Conservation (phyloP, 163 green algal genomes). For the Trebouxia gelatinosa region DNA sequence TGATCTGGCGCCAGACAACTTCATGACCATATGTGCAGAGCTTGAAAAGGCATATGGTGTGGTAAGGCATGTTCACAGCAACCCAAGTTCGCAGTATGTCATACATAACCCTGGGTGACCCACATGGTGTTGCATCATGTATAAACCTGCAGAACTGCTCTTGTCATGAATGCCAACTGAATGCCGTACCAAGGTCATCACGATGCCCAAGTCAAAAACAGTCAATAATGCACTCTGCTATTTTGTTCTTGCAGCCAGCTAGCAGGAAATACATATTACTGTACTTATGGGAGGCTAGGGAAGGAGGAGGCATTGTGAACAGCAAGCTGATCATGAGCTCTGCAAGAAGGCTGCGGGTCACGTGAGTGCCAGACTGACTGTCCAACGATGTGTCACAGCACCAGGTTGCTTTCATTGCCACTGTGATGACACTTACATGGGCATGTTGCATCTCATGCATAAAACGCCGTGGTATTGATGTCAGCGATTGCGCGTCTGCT, state of each 20-base stretch:
- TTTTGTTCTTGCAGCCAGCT: constrained; percentile 36
- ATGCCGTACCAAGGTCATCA: too few relatives aligned
- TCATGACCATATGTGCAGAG: constrained; percentile 31
- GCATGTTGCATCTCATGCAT: too few relatives aligned
- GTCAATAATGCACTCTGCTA: too few relatives aligned
- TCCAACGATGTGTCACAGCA: too few relatives aligned
- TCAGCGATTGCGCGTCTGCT: too few relatives aligned
- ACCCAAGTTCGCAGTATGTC: not conserved
- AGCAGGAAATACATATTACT: constrained; percentile 63
- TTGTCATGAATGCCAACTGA: constrained; percentile 2
- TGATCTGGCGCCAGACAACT: constrained; percentile 47
- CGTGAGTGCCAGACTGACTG: too few relatives aligned
- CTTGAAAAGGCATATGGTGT: constrained; percentile 6
- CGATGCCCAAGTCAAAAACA: too few relatives aligned
- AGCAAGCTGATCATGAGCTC: constrained; percentile 63
- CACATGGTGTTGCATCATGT: constrained; percentile 29
- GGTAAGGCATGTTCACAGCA: not conserved
- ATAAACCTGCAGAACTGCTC: not conserved
- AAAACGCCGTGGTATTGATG: too few relatives aligned
- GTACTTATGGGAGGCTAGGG: constrained; percentile 75
- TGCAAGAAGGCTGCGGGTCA: constrained; percentile 62
- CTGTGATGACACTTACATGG: too few relatives aligned
- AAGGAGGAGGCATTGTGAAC: constrained; percentile 61
- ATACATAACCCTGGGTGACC: not conserved
- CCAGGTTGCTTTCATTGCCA: too few relatives aligned